Conservation (phyloP, 2,329 filamentous ascomycete species). For the Beauveria rudraprayagi region DNA sequence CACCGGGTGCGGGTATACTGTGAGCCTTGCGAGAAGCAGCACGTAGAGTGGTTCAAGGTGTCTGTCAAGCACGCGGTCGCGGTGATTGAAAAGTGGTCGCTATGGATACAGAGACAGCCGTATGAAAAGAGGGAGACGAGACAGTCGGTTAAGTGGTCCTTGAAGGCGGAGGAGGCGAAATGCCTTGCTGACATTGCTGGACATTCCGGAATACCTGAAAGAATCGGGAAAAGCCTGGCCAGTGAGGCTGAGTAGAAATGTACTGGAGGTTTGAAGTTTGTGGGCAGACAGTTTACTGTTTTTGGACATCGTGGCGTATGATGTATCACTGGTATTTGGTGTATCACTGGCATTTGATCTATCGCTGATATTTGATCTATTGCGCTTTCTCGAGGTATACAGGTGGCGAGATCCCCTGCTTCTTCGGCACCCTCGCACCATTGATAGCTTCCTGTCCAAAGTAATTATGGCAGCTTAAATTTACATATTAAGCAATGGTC, state of each 20-base stretch:
- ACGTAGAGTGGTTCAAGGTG: constrained; percentile 9
- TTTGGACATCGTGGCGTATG: too few species aligned
- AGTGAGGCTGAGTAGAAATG: too few species aligned
- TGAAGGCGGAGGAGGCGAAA: background rate
- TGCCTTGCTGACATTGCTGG: background rate
- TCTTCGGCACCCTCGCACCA: too few species aligned
- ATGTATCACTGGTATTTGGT: too few species aligned
- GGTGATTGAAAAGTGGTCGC: constrained; percentile 2
- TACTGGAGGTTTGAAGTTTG: background rate
- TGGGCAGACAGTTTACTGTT: background rate
- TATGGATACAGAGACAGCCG: constrained; percentile 1
- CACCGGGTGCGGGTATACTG: constrained; percentile 2
- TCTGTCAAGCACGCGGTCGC: background rate
- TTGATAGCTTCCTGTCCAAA: too few species aligned
- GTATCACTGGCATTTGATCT: too few species aligned
- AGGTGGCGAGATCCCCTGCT: too few species aligned
- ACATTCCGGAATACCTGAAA: background rate
- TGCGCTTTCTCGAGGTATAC: too few species aligned
- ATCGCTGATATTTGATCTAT: too few species aligned
- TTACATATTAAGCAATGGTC: too few species aligned
- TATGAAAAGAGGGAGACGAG: background rate
- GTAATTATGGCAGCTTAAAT: too few species aligned
- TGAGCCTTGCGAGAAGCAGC: constrained; percentile 3
- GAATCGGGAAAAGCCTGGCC: background rate
- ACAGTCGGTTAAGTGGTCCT: background rate